Evolutionary conservation across 2,329 filamentous ascomycete species (phyloP).

Genomic region (Penicillium sp.): DNA sequence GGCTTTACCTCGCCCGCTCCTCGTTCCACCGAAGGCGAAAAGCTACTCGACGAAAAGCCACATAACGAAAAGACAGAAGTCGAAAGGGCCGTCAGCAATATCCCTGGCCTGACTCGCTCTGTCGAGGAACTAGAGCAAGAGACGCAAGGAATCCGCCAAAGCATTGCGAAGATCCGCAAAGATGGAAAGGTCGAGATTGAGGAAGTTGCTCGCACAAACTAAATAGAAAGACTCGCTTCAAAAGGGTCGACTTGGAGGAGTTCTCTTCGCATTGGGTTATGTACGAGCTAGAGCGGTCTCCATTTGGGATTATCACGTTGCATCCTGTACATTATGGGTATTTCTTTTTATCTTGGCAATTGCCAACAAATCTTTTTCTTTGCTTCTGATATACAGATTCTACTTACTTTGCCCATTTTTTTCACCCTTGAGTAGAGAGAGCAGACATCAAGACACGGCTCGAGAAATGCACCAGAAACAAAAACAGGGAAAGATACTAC

Average conservation of each 20-base stretch:
- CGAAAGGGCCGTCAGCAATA: slow-evolving; percentile 23
- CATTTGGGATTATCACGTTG: slow-evolving; percentile 13
- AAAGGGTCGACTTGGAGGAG: slow-evolving; percentile 9
- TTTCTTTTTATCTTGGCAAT: slow-evolving; percentile 15
- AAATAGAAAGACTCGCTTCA: slow-evolving; percentile 12
- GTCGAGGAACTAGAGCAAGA: slow-evolving; percentile 32
- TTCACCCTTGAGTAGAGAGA: background rate
- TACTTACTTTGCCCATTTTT: too few relatives aligned
- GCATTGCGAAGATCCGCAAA: slow-evolving; percentile 55
- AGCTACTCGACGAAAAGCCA: background rate
- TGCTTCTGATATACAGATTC: background rate
- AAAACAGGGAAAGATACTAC: background rate
- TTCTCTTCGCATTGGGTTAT: slow-evolving; percentile 15
- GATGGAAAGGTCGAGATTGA: slow-evolving; percentile 68
- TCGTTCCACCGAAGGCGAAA: slow-evolving; percentile 26
- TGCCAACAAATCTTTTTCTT: slow-evolving; percentile 12
- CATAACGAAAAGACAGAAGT: slow-evolving; percentile 13
- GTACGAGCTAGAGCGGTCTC: slow-evolving; percentile 19
- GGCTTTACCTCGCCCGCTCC: slow-evolving; percentile 65
- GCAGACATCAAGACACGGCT: too few relatives aligned
- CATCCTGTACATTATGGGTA: slow-evolving; percentile 27
- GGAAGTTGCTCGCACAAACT: slow-evolving; percentile 24
- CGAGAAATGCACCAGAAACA: background rate
- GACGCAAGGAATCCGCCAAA: slow-evolving; percentile 30
- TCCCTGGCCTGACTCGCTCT: slow-evolving; percentile 28